A percentile compares a stretch with the other conserved stretches of the same genome.
Evolutionary conservation across 225 moss, liverwort and hornwort genomes (phyloP).

Genomic region (Neckera pumila): DNA sequence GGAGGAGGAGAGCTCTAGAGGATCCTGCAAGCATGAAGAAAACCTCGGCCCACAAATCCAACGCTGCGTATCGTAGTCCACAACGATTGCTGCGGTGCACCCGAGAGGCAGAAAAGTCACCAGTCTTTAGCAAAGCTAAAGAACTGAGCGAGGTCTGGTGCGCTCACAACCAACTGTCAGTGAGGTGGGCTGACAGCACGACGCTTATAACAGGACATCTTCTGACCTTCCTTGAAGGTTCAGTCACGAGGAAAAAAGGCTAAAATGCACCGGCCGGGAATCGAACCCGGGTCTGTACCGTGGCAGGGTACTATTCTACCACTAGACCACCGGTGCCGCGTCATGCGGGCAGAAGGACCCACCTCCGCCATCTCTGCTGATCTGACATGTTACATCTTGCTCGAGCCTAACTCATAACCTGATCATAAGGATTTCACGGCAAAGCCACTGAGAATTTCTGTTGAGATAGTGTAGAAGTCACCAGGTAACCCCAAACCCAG

Average conservation of each 20-base stretch:
- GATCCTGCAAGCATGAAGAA: neutral
- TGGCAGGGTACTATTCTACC: neutral
- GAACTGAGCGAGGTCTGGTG: neutral
- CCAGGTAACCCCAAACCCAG: too few species aligned
- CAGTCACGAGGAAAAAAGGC: too few species aligned
- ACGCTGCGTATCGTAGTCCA: neutral
- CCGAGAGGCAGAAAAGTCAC: neutral
- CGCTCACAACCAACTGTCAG: neutral
- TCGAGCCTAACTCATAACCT: neutral
- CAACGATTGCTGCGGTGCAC: neutral
- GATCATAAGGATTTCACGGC: accelerated
- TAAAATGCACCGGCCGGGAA: slow-evolving; percentile 28
- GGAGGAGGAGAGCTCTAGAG: neutral
- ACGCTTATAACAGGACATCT: neutral
- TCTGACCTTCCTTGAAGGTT: neutral
- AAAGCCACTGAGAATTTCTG: accelerated
- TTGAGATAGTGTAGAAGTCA: neutral
- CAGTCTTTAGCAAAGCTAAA: neutral
- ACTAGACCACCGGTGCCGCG: neutral
- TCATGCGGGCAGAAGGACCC: accelerated
- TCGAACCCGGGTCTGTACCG: slow-evolving; percentile 15
- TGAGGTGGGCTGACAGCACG: neutral
- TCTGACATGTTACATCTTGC: accelerated
- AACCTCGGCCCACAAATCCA: neutral
- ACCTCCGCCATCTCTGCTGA: accelerated